Evolutionary conservation across 208 protist species (phyloP).

Genomic region (Tritrichomonas musculus): DNA sequence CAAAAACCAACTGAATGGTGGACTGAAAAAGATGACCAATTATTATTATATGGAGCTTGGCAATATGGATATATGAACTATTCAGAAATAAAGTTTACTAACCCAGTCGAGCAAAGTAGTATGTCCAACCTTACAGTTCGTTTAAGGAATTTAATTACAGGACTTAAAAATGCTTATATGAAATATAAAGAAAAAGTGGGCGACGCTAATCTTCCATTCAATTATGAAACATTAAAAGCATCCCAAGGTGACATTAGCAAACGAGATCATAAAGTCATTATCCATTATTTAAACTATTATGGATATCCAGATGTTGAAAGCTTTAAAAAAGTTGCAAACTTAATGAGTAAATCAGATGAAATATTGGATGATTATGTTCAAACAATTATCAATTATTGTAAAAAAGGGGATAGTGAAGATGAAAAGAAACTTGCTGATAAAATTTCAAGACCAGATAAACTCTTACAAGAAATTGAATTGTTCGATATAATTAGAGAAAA

Average conservation of each 20-base stretch:
- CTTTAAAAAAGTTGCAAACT: not conserved
- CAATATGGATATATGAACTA: not conserved
- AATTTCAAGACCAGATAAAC: not conserved
- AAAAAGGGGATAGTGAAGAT: not conserved
- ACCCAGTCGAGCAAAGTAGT: not conserved
- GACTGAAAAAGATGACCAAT: not conserved
- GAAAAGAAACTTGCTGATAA: not conserved
- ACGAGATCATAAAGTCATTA: not conserved
- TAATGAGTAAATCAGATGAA: not conserved
- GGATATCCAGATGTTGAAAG: not conserved
- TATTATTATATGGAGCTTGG: not conserved
- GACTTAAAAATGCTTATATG: not conserved
- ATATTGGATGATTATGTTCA: not conserved
- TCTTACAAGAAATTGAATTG: not conserved
- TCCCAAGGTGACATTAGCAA: not conserved
- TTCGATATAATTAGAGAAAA: not conserved
- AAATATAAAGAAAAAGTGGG: not conserved
- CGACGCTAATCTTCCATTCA: not conserved
- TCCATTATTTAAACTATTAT: not conserved
- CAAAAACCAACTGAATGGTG: not conserved
- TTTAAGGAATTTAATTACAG: not conserved
- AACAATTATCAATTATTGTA: not conserved
- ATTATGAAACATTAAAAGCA: not conserved
- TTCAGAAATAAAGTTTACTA: not conserved
- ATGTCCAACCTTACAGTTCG: not conserved